Conservation (phyloP, 768 basidiomycete species). For the Obba rivulosa region DNA sequence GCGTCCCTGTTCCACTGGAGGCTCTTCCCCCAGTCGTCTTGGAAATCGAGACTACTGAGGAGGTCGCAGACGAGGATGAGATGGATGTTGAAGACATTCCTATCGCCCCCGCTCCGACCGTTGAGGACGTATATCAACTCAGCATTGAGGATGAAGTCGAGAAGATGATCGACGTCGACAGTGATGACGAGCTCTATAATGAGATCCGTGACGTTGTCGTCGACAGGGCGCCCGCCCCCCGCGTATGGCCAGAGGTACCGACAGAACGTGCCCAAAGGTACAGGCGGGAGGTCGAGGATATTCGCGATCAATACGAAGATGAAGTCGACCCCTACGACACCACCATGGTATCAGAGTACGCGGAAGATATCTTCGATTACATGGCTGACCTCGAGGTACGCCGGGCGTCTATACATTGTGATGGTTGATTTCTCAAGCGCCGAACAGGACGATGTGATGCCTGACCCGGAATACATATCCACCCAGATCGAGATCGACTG, state of each 20-base stretch:
- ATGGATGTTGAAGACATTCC: slow-evolving; percentile 5
- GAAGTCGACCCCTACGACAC: slow-evolving; percentile 77
- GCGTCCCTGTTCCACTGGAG: slow-evolving; percentile 48
- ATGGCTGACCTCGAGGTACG: slow-evolving; percentile 91
- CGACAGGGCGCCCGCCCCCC: slow-evolving; percentile 29
- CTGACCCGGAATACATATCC: slow-evolving; percentile 89
- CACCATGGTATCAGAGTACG: slow-evolving; percentile 97
- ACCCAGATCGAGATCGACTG: slow-evolving; percentile 89
- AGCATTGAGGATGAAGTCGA: slow-evolving; percentile 6
- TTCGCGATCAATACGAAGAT: slow-evolving; percentile 61
- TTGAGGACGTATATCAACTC: not conserved
- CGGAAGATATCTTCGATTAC: slow-evolving; percentile 97
- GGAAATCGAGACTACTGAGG: slow-evolving; percentile 20
- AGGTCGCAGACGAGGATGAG: slow-evolving; percentile 3
- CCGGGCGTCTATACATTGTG: not conserved
- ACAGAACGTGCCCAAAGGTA: slow-evolving; percentile 56
- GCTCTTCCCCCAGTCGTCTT: slow-evolving; percentile 41
- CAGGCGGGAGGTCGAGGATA: slow-evolving; percentile 54
- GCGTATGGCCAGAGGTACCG: slow-evolving; percentile 71
- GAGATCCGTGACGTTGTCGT: too few species aligned
- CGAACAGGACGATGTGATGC: slow-evolving; percentile 77
- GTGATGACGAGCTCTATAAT: slow-evolving; percentile 1
- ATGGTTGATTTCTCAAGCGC: slow-evolving; percentile 16
- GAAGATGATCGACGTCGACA: slow-evolving; percentile 2
- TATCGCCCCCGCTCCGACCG: not conserved